Percentiles rank a stretch among this genome's conserved stretches.
phyloP scores from a whole-genome alignment of 2,329 filamentous ascomycete genomes.

The Exophiala xenobiotica region DNA sequence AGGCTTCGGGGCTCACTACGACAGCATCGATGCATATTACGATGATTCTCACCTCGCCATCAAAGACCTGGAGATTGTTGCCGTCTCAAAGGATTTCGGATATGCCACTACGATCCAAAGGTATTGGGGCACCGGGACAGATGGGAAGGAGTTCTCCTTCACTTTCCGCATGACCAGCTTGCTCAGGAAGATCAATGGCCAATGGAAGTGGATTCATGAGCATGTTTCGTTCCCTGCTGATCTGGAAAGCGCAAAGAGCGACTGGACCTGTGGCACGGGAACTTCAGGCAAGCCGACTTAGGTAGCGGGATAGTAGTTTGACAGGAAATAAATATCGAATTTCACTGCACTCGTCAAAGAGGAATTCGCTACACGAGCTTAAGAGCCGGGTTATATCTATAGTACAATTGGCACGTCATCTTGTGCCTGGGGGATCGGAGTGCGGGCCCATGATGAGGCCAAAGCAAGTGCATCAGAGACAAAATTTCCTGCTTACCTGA shows the following conservation, averaged over 20 bases:
- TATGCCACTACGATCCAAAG: constrained; percentile 4
- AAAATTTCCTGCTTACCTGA: too few species aligned
- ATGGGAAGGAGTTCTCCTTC: constrained; percentile 2
- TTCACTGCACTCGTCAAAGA: too few species aligned
- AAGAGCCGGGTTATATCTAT: too few species aligned
- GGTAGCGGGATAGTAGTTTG: too few species aligned
- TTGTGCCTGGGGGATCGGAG: too few species aligned
- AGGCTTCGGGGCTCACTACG: not conserved
- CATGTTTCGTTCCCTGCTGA: constrained; percentile 4
- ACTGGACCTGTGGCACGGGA: not conserved
- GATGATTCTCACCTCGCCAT: not conserved
- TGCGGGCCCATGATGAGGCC: too few species aligned
- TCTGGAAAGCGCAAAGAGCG: not conserved
- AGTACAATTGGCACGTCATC: too few species aligned
- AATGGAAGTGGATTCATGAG: constrained; percentile 8
- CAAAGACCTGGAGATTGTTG: constrained; percentile 2
- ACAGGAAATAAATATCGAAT: not conserved
- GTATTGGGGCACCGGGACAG: not conserved
- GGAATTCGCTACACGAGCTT: too few species aligned
- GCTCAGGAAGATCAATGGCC: constrained; percentile 1
- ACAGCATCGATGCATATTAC: constrained; percentile 1
- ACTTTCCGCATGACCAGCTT: constrained; percentile 4
- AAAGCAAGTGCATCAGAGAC: too few species aligned
- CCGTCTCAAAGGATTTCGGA: not conserved
- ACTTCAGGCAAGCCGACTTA: not conserved